These are phyloP conservation scores for Heterococcus sp. DNA, from an alignment of 108 stramenopile genomes.

Conservation along the genomic window DNA sequence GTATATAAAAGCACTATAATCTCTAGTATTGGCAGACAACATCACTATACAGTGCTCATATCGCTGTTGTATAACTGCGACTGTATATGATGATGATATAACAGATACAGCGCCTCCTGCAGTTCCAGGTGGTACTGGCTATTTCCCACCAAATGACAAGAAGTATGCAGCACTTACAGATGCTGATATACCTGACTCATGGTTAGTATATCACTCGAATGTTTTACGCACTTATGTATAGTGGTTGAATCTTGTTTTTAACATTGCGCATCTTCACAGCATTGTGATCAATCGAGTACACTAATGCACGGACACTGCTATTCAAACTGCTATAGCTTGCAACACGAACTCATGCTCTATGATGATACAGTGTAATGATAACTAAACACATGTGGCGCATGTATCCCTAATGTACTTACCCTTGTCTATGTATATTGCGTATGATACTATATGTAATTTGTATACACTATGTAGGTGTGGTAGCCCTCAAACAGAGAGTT, in stretches of 20 bases:
- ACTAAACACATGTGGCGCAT: neutral
- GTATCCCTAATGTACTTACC: neutral
- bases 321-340: too few relatives aligned
- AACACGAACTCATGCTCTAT: too few relatives aligned
- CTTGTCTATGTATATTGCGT: neutral
- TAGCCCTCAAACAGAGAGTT: slow-evolving; percentile 74
- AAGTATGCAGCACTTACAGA: slow-evolving; percentile 72
- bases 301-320: too few relatives aligned
- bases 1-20: too few relatives aligned
- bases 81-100: too few relatives aligned
- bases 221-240: neutral
- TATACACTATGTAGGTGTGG: neutral
- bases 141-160: slow-evolving; percentile 83
- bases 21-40: too few relatives aligned
- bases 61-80: too few relatives aligned
- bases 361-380: too few relatives aligned
- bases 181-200: slow-evolving; percentile 60
- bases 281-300: too few relatives aligned
- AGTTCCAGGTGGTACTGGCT: slow-evolving; percentile 64
- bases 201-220: neutral
- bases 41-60: too few relatives aligned
- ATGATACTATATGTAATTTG: neutral
- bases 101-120: slow-evolving; percentile 84
- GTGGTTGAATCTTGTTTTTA: neutral
- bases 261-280: too few relatives aligned